Evolutionary conservation across 2,329 filamentous ascomycete genomes (phyloP).

Genomic region (Gyromitra esculenta): DNA sequence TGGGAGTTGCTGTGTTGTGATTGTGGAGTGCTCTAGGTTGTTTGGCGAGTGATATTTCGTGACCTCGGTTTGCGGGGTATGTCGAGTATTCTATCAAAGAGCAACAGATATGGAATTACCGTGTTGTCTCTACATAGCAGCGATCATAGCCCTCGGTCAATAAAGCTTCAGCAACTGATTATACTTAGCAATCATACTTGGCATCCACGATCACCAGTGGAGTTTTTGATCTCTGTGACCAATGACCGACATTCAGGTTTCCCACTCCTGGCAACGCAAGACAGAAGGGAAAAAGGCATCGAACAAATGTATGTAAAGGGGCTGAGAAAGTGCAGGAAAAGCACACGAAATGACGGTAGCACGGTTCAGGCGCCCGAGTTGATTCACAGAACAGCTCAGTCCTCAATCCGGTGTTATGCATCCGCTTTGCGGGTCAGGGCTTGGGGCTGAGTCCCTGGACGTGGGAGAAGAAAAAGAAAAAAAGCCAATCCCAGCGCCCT

Average conservation of each 20-base stretch:
- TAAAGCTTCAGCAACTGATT: not conserved
- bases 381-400: not conserved
- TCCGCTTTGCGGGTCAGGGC: not conserved
- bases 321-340: not conserved
- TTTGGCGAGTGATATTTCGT: not conserved
- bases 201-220: not conserved
- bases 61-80: not conserved
- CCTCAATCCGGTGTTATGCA: conserved; percentile 3
- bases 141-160: not conserved
- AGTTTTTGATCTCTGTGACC: not conserved
- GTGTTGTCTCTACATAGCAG: too few relatives aligned
- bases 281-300: too few relatives aligned
- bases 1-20: not conserved
- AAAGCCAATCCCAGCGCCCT: not conserved
- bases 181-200: not conserved
- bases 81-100: too few relatives aligned
- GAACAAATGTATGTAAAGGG: not conserved
- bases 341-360: not conserved
- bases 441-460: not conserved
- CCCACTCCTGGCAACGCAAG: not conserved
- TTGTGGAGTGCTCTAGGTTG: not conserved
- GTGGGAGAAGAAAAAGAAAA: not conserved
- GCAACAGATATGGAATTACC: too few relatives aligned
- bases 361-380: not conserved
- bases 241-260: conserved; percentile 7